Evolutionary conservation across 768 basidiomycete genomes (phyloP), one percentile per base, ranked within the genome.

Genomic region (Gyrodon lividus): DNA sequence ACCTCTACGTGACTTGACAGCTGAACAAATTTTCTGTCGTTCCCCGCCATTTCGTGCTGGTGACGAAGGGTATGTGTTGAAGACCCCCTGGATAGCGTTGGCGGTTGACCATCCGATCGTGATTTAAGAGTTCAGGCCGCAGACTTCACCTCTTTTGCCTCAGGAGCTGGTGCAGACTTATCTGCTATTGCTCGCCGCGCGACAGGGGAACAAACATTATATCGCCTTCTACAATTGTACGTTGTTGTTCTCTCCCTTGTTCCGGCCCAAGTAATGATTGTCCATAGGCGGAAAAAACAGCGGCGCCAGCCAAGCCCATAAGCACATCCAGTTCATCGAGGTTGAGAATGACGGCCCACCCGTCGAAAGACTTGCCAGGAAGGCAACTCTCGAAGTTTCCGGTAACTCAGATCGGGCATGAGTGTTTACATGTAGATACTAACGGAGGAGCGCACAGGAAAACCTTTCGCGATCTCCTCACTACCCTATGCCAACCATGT

Each of bases 171-270:
- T 87, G 4, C 83, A 87, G 51, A 76, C 84, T 5, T 94, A 93
- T 70, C 66, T 74, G n/a, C 72, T 96, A 24, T 73, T 98, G 3
- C 66, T 77, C 1, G 86, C 90, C 4, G 91, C 84, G 39, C 76
- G 77, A 37, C 79, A 81, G 59, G 74, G 73, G 0, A 81, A 83
- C 13, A 77, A 74, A 52, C 75, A 72, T 30, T 75, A 86, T 50
- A 81, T 97, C 50, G 89, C 88, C 1, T 97, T 97, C 70, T 97
- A 31, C 70, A 98, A 98, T 57, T 96, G 94, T 83, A 67, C 63
- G 79, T 42, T n/a, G n/a, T n/a, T n/a, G 12, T 40, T 39, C 40
- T 20, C 16, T 42, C 48, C 20, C 12, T 4, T 14, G 2, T 31
- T 14, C 9, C 12, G 12, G 4, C 31, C 1, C 31, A 13, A 14